Base-by-base conservation (phyloP, 2,329 filamentous ascomycete species). In the Fusarium bactridioides region DNA sequence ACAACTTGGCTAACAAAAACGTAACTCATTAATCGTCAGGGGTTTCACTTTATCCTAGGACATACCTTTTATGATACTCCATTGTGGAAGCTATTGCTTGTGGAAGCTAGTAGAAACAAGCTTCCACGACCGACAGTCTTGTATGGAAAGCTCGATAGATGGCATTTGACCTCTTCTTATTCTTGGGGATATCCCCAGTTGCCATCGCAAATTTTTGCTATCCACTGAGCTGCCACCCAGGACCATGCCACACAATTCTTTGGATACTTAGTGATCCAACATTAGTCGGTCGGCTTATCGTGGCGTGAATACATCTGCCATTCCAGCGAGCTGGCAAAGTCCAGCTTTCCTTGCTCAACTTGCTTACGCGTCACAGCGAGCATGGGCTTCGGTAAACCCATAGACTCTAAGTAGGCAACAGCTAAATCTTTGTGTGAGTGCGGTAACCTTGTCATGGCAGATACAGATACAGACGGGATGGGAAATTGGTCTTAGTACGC, bases 301-400 rank as follows among this genome's bases (percentile, higher is more conserved):
- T 90, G 87, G 37, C 88, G 82, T 55, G 88, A 89, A 78, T 90
- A 91, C 86, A 89, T 88, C 79, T 87, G 87, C 80, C 88, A 90
- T 80, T 91, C 89, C 9, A 86, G 81, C 15, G 85, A 86, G 48
- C 83, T 88, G 67, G 85, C 85, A 76, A 89, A 88, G 73, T 88
- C 86, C 37, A 91, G 81, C 79, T 88, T 89, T 55, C 88, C 87
- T 75, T 84, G 83, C 81, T 91, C 89, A 50, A 91, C 88, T 76
- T 91, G 86, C 69, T 87, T 86, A 58, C 89, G 82, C 5, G 89
- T 91, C 7, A 84, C 86, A 3, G 83, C 81, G 48, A 90, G 82
- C 83, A 90, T 87, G 29, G 88, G 87, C 76, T 87, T 84, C 0
- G 89, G 88, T n/a, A 92, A 82, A 55, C 89, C 90, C 90, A 91